These are phyloP conservation scores for Cyclotella cryptica DNA, from an alignment of 108 stramenopile genomes.

Conservation along the genomic window DNA sequence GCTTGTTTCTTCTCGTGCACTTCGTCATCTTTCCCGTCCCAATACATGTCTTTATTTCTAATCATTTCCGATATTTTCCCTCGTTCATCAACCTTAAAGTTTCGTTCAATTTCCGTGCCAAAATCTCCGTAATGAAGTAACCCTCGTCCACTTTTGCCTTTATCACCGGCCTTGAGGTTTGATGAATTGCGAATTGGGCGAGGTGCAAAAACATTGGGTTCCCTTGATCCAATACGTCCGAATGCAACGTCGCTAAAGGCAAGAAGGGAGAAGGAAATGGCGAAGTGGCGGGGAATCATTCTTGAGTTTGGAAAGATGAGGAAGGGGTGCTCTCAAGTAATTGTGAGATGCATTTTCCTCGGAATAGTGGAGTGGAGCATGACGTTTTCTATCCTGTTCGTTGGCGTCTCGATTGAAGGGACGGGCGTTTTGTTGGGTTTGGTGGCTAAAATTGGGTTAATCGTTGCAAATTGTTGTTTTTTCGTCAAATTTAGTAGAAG, in stretches of 20 bases:
- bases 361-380: not conserved
- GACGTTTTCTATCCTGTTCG: no score
- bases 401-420: no score
- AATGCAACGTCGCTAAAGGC: constrained; percentile 8
- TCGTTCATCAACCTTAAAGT: not conserved
- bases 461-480: no score
- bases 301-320: not conserved
- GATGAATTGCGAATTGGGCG: constrained; percentile 4
- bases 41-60: not conserved
- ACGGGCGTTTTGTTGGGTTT: no score
- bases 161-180: not conserved
- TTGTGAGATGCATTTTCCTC: not conserved
- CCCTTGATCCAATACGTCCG: not conserved
- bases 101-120: not conserved
- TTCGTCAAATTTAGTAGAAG: no score
- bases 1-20: not conserved
- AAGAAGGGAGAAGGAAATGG: not conserved
- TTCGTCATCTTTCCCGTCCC: not conserved
- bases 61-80: not conserved
- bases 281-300: constrained; percentile 2
- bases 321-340: not conserved
- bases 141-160: not conserved
- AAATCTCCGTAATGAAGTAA: not conserved
- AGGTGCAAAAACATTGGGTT: constrained; percentile 12
- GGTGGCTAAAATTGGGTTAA: no score